These are phyloP conservation scores for Solanum dulcamara DNA, from an alignment of 257 asterid species.

Conservation along the genomic window DNA sequence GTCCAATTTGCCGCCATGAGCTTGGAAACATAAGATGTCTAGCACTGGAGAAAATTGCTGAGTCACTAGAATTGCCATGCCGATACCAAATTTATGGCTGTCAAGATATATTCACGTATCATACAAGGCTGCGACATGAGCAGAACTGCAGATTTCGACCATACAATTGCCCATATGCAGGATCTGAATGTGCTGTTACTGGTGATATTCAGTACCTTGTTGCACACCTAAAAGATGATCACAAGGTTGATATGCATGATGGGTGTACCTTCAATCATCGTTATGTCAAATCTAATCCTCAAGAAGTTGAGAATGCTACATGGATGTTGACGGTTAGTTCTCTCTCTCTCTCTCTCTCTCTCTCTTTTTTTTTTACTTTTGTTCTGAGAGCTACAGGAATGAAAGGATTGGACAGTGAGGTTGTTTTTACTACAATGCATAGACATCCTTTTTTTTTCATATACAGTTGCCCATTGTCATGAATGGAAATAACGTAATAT, in stretches of 20 bases:
- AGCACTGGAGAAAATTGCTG: slow-evolving; percentile 37
- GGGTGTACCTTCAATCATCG: slow-evolving; percentile 37
- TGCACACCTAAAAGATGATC: slow-evolving; percentile 25
- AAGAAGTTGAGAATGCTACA: slow-evolving; percentile 29
- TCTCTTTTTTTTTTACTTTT: not conserved
- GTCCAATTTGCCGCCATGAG: slow-evolving; percentile 35
- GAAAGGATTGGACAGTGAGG: too few relatives aligned
- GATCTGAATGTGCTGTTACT: slow-evolving; percentile 24
- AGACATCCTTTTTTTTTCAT: too few relatives aligned
- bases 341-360: not conserved
- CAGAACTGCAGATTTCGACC: slow-evolving; percentile 26
- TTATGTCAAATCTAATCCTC: slow-evolving; percentile 33
- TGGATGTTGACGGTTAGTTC: slow-evolving; percentile 32
- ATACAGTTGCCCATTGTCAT: too few relatives aligned
- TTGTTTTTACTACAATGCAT: too few relatives aligned
- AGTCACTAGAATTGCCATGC: slow-evolving; percentile 32
- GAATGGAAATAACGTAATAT: too few relatives aligned
- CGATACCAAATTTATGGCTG: slow-evolving; percentile 24
- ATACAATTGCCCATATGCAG: slow-evolving; percentile 33
- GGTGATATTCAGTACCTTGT: slow-evolving; percentile 25
- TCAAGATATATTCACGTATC: slow-evolving; percentile 24
- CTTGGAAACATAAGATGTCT: slow-evolving; percentile 40
- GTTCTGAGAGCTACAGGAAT: too few relatives aligned
- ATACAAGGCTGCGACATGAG: slow-evolving; percentile 25
- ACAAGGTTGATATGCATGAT: slow-evolving; percentile 33